These are phyloP conservation scores for Solanum microdontum DNA, from an alignment of 257 asterid species.

Conservation along the genomic window DNA sequence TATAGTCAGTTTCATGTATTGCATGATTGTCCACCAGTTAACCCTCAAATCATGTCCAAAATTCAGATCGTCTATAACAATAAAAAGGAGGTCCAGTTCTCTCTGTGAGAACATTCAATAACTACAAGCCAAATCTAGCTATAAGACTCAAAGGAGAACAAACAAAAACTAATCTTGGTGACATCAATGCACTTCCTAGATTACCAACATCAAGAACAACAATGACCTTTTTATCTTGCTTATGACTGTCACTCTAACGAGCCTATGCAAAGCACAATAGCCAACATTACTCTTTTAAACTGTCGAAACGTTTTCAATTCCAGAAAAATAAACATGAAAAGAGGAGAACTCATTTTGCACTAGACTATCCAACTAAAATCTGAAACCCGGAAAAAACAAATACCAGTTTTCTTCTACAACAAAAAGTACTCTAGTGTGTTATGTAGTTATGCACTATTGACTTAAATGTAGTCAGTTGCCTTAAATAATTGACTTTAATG, in stretches of 20 bases:
- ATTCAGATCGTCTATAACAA: neutral
- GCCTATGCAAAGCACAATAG: neutral
- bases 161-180: neutral
- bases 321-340: neutral
- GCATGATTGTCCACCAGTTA: neutral
- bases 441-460: neutral
- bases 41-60: neutral
- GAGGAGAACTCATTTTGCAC: neutral
- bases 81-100: neutral
- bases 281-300: neutral
- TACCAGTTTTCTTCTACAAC: neutral
- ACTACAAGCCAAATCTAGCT: neutral
- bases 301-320: neutral
- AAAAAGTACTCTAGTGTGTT: neutral
- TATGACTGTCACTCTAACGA: neutral
- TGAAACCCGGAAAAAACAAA: neutral
- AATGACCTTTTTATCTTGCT: neutral
- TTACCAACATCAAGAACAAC: neutral
- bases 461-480: neutral
- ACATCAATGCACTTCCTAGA: neutral
- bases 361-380: neutral
- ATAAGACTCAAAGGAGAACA: neutral
- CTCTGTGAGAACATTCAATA: neutral
- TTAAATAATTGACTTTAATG: neutral
- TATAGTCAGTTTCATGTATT: neutral